phyloP scores from a whole-genome alignment of 805 yeast genomes.

The Pichia nakasei region DNA sequence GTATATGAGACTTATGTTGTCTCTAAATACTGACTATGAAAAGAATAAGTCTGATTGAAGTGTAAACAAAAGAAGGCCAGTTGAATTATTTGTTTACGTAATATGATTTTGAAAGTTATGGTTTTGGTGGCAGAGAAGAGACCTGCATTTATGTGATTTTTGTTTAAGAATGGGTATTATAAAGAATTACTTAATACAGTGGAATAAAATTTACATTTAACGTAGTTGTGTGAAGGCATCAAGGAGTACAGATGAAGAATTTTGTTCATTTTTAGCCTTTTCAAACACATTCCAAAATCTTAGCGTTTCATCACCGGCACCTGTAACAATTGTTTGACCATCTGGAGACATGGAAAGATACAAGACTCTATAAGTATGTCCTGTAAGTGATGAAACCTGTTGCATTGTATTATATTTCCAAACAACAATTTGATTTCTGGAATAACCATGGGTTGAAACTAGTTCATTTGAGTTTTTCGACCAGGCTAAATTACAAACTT shows the following conservation, averaged over 20 bases:
- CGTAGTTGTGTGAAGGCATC: slow-evolving; percentile 72
- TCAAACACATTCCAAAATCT: slow-evolving; percentile 95
- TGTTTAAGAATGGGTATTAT: too few relatives aligned
- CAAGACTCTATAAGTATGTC: slow-evolving; percentile 87
- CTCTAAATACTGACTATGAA: too few relatives aligned
- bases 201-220: slow-evolving; percentile 20
- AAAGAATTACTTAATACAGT: too few relatives aligned
- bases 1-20: too few relatives aligned
- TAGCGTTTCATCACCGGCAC: slow-evolving; percentile 96
- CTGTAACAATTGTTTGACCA: slow-evolving; percentile 94
- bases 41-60: too few relatives aligned
- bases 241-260: slow-evolving; percentile 54
- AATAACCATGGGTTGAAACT: slow-evolving; percentile 91
- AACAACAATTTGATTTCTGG: slow-evolving; percentile 79
- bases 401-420: slow-evolving; percentile 94
- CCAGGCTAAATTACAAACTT: slow-evolving; percentile 92
- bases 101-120: too few relatives aligned
- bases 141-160: too few relatives aligned
- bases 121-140: too few relatives aligned
- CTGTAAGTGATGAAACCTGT: slow-evolving; percentile 87
- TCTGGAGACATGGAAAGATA: slow-evolving; percentile 89
- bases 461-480: slow-evolving; percentile 85
- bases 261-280: slow-evolving; percentile 50
- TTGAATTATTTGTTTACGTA: too few relatives aligned
- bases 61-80: too few relatives aligned